Evolutionary conservation across 768 basidiomycete species (phyloP).

Genomic region (Hemileccinum impolitum): DNA sequence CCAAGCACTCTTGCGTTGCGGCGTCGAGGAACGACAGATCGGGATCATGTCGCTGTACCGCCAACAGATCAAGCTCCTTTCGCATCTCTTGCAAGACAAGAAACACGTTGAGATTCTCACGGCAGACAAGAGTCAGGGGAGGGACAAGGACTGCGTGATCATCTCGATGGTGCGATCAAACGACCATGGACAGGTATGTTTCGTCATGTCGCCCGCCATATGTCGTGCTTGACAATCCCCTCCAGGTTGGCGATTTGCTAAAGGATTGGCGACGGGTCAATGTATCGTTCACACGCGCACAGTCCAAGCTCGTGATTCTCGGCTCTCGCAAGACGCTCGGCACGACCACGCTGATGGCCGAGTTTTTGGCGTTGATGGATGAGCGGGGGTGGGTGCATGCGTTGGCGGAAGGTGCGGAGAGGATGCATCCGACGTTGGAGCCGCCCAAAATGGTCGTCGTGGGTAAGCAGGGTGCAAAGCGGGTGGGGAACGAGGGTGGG

Average conservation of each 20-base stretch:
- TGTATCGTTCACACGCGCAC: constrained; percentile 92
- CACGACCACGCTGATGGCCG: constrained; percentile 53
- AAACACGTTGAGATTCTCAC: constrained; percentile 80
- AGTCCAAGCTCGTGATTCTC: constrained; percentile 85
- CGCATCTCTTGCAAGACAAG: constrained; percentile 53
- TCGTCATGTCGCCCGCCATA: too few relatives aligned
- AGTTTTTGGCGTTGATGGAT: constrained; percentile 80
- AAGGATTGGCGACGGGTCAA: constrained; percentile 97
- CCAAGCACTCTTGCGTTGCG: constrained; percentile 60
- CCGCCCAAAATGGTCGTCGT: constrained; percentile 8
- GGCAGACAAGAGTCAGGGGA: constrained; percentile 89
- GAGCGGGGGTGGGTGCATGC: constrained; percentile 64
- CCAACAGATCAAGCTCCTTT: constrained; percentile 90
- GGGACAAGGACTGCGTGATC: constrained; percentile 94
- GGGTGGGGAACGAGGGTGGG: constrained; percentile 2
- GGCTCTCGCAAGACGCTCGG: constrained; percentile 81
- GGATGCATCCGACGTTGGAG: constrained; percentile 41
- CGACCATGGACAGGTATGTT: constrained; percentile 63
- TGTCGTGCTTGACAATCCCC: background rate
- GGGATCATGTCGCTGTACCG: constrained; percentile 91
- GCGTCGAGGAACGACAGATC: constrained; percentile 66
- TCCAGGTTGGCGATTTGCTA: constrained; percentile 84
- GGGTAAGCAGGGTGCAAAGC: constrained; percentile 17
- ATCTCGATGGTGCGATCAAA: constrained; percentile 93
- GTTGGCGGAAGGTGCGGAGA: constrained; percentile 54